These are phyloP conservation scores for Neurospora sp. DNA, from an alignment of 495 filamentous ascomycete species.

Conservation along the genomic window DNA sequence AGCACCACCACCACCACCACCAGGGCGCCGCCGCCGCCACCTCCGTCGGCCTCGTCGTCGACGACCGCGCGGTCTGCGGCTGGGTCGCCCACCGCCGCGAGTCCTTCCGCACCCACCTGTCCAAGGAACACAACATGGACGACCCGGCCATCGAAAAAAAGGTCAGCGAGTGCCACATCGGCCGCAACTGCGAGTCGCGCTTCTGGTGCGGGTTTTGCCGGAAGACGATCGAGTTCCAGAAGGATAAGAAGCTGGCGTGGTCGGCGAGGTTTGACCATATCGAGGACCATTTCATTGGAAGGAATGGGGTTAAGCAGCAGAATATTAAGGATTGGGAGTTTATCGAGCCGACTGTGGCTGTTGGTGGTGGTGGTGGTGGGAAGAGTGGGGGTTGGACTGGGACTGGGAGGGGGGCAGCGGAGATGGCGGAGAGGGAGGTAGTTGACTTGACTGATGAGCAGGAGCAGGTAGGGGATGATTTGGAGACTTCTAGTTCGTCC, in stretches of 20 bases:
- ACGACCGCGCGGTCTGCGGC: conserved; percentile 35
- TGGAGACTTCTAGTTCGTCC: not conserved
- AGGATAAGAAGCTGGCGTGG: conserved; percentile 47
- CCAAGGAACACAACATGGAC: conserved; percentile 42
- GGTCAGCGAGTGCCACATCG: conserved; percentile 48
- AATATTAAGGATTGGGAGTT: conserved; percentile 29
- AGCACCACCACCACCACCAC: not conserved
- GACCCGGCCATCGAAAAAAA: conserved; percentile 33
- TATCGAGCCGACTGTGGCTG: conserved; percentile 10
- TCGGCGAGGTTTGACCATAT: conserved; percentile 83
- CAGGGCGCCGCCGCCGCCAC: not conserved
- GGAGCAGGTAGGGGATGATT: not conserved
- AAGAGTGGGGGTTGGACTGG: not conserved
- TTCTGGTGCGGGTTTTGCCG: conserved; percentile 93
- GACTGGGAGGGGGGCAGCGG: not conserved
- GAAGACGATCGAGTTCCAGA: conserved; percentile 44
- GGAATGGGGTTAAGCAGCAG: conserved; percentile 15
- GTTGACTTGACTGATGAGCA: not conserved
- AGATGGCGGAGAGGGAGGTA: too few relatives aligned
- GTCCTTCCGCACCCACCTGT: conserved; percentile 49
- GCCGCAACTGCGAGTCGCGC: conserved; percentile 52
- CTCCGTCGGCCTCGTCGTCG: not conserved
- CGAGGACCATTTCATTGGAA: conserved; percentile 60
- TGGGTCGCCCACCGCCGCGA: conserved; percentile 53
- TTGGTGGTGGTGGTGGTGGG: not conserved